These are phyloP conservation scores for Eleusine indica DNA, from an alignment of 176 grass and related monocot species.

Conservation along the genomic window DNA sequence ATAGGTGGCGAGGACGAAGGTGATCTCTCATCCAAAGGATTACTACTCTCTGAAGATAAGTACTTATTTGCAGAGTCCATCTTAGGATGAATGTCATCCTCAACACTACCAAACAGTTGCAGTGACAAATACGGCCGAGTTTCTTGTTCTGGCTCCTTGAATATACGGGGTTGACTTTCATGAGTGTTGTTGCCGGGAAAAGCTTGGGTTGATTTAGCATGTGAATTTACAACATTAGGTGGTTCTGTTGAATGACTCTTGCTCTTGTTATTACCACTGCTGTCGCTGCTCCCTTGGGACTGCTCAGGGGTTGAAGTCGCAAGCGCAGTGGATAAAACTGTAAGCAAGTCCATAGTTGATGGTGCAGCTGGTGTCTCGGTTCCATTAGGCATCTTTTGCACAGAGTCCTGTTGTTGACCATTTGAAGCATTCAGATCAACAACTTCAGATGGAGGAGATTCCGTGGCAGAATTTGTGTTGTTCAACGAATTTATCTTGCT, in stretches of 20 bases:
- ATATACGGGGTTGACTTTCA: conserved; percentile 40
- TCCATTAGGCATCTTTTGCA: conserved; percentile 42
- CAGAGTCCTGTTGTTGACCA: conserved; percentile 55
- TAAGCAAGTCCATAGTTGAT: conserved; percentile 71
- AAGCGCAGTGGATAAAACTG: conserved; percentile 65
- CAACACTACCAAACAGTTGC: conserved; percentile 63
- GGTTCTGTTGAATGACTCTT: conserved; percentile 65
- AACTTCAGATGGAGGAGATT: conserved; percentile 57
- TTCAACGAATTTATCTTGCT: conserved; percentile 82
- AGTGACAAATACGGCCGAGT: conserved; percentile 52
- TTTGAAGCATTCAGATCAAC: conserved; percentile 82
- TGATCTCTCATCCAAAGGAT: conserved; percentile 90
- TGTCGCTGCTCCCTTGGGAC: conserved; percentile 91
- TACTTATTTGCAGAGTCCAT: conserved; percentile 78
- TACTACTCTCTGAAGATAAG: conserved; percentile 96
- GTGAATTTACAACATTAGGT: conserved; percentile 54
- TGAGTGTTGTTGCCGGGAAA: conserved; percentile 42
- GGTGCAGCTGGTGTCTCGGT: conserved; percentile 48
- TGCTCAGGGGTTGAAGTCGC: conserved; percentile 64
- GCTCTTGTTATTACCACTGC: conserved; percentile 85
- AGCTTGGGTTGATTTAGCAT: conserved; percentile 41
- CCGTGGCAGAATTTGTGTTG: conserved; percentile 50
- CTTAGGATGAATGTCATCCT: conserved; percentile 67
- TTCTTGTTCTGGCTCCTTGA: conserved; percentile 43
- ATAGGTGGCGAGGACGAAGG: conserved; percentile 85